A percentile compares a stretch with the other conserved stretches of the same genome.
These are phyloP conservation scores for Plasmodium vivax DNA, from an alignment of 169 alveolate species.

Conservation along the genomic window DNA sequence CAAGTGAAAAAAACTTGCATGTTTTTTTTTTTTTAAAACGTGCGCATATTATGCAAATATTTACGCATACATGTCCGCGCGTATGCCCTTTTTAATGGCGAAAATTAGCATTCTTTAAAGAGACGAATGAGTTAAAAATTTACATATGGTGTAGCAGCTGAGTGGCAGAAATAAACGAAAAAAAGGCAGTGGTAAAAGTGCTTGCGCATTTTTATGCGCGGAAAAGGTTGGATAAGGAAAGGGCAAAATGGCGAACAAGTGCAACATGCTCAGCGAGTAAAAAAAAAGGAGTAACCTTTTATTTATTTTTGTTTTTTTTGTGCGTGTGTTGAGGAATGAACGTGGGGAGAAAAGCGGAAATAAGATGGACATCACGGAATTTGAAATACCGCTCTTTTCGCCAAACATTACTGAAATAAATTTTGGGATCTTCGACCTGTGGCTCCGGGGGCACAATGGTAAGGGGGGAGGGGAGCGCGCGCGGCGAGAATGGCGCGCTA, in stretches of 20 bases:
- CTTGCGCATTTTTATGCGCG: neutral
- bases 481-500: neutral
- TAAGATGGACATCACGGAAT: constrained; percentile 51
- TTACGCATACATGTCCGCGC: neutral
- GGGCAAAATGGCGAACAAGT: neutral
- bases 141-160: neutral
- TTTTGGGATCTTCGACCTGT: constrained; percentile 45
- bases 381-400: constrained; percentile 52
- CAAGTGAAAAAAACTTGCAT: neutral
- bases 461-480: neutral
- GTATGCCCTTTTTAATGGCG: neutral
- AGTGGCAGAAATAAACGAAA: neutral
- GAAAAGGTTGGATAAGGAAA: neutral
- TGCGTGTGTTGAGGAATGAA: neutral
- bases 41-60: neutral
- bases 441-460: constrained; percentile 65
- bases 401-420: constrained; percentile 68
- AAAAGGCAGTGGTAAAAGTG: neutral
- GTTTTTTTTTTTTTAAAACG: neutral
- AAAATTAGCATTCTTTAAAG: neutral
- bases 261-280: neutral
- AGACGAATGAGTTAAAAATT: neutral
- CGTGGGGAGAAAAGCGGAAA: constrained; percentile 3
- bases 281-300: neutral
- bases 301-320: neutral